Evolutionary conservation across 139 green algal species (phyloP), one percentile per base, ranked within the genome.

Genomic region (Coelastrella sp.): DNA sequence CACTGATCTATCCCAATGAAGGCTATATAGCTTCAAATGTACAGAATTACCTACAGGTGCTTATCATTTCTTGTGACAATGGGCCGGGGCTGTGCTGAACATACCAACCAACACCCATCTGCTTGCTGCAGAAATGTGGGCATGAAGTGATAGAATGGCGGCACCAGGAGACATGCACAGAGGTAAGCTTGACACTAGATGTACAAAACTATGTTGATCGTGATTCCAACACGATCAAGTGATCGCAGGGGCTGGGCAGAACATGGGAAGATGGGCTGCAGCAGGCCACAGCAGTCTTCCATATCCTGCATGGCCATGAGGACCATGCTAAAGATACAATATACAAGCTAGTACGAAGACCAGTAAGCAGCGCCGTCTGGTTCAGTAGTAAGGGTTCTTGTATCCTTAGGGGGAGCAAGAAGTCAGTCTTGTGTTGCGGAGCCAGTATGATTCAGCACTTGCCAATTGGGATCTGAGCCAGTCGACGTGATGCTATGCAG

Each of bases 291-390:
- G 62, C 62, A 19, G 62, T 84, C 13, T 66, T 77, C 9, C 78
- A 84, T 62, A 60, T 76, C 4, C 78, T 84, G 40, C 62, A 84
- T 48, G 60, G 78, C 41, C 78, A 84, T 50, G 60, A 84, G 8
- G 6, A 43, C 17, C 78, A 84, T 48, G 78, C 78, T n/a, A 43
- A 30, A 45, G 23, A 53, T 0, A 67, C 60, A 0, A 21, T 82
- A 19, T 23, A 71, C 51, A 51, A 82, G 35, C 53, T 82, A 35
- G 35, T 82, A 23, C 30, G 38, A 9, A 40, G 6, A 34, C 19
- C 15, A 48, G 72, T 80, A 32, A 80, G 72, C 9, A 0, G 2
- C 34, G n/a, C n/a, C n/a, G n/a, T n/a, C n/a, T n/a, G n/a, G n/a
- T n/a, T n/a, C n/a, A n/a, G n/a, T n/a, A n/a, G n/a, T n/a, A n/a